Base-by-base conservation (phyloP, 306 rosid species). In the Macrotyloma uniflorum region DNA sequence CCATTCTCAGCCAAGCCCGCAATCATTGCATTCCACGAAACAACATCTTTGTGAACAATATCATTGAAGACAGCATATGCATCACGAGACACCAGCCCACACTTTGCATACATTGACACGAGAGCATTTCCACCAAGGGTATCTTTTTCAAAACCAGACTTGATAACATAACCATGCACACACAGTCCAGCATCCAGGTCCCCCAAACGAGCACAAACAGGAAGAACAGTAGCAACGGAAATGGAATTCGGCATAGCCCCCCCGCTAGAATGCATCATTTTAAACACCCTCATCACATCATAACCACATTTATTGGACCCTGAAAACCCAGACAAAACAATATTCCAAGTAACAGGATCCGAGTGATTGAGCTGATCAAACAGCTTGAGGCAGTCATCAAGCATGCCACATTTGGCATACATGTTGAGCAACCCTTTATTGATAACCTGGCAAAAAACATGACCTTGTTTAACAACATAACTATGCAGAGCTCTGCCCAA, bases 11-110 rank as follows among this genome's bases (percentile, higher is more conserved):
- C 85, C 66, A 89, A 87, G 55, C 96, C 97, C 0, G 97, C 87
- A 65, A 92, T 90, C 74, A 90, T 89, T 53, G 97, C 97, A 85
- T 94, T 94, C 97, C 98, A 92, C 0, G 97, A 89, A 78, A 94
- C 89, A 47, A 89, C 93, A 83, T 94, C 98, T 77, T 88, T 92
- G 81, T 82, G 55, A 53, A 42, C 30, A 75, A 92, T 90, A 82
- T 76, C 75, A 58, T 76, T 65, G 74, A 94, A 94, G 46, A 88
- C 89, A 72, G 88, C 86, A 62, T 58, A 88, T 61, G 95, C 94
- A 68, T 88, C 91, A 7, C 47, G 14, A 53, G 74, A 79, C 68
- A 87, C 89, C 19, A 84, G 76, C 23, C 93, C 91, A 65, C 88
- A 83, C 88, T 94, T 90, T 8, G 96, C 90, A 89, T 94, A 94